phyloP scores from a whole-genome alignment of 2,329 filamentous ascomycete genomes.

The Fusarium oxysporum region DNA sequence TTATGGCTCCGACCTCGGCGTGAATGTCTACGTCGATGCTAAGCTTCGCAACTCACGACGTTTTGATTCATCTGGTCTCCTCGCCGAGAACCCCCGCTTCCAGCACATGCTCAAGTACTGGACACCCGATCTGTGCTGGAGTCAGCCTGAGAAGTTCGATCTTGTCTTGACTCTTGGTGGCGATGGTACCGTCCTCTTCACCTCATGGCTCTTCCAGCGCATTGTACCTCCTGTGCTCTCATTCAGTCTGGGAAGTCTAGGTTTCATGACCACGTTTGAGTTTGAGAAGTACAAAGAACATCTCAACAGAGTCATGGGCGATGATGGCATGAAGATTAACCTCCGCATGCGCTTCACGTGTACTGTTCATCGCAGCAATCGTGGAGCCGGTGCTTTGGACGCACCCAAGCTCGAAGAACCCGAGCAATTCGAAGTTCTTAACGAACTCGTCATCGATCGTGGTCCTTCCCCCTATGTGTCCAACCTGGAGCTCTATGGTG shows the following conservation, averaged over 20 bases:
- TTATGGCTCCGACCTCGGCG: conserved; percentile 88
- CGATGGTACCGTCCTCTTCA: conserved; percentile 88
- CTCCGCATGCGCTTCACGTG: conserved; percentile 99
- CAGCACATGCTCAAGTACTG: conserved; percentile 91
- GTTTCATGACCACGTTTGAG: conserved; percentile 90
- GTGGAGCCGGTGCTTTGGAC: conserved; percentile 44
- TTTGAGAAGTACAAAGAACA: conserved; percentile 90
- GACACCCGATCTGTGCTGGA: conserved; percentile 96
- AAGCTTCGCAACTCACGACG: conserved; percentile 90
- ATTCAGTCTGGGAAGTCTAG: conserved; percentile 85
- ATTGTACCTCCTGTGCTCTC: conserved; percentile 87
- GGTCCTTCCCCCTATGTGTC: conserved; percentile 97
- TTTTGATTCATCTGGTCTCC: conserved; percentile 80
- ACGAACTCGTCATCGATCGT: conserved; percentile 97
- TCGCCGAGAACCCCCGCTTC: conserved; percentile 80
- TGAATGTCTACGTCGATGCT: conserved; percentile 98
- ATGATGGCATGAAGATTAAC: conserved; percentile 95
- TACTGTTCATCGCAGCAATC: conserved; percentile 86
- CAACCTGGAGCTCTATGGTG: conserved; percentile 94
- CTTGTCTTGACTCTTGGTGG: conserved; percentile 89
- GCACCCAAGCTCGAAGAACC: conserved; percentile 82
- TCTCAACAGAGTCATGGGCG: conserved; percentile 90
- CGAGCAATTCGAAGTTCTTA: conserved; percentile 97
- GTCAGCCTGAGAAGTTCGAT: conserved; percentile 93
- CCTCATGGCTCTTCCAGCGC: conserved; percentile 91